Percentiles rank a stretch among this genome's conserved stretches.
These are phyloP conservation scores for Sugiyamaella valdiviana DNA, from an alignment of 805 yeast genomes.

Conservation along the genomic window DNA sequence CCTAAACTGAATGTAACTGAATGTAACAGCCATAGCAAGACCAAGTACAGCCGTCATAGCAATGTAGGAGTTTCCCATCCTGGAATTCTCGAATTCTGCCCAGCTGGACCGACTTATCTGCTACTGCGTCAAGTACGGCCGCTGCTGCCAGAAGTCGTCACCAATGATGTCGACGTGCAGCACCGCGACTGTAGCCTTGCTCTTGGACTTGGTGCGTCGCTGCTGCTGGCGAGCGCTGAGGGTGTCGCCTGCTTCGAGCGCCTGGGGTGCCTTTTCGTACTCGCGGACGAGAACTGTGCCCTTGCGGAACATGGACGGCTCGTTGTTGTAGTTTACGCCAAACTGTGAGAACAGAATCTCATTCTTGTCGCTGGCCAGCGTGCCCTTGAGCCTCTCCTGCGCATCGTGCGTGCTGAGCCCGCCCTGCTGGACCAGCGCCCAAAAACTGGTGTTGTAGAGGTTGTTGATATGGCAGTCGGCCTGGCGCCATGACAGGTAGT, in stretches of 20 bases:
- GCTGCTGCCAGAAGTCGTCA: conserved; percentile 54
- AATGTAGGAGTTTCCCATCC: background rate
- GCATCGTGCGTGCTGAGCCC: conserved; percentile 73
- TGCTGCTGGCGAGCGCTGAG: conserved; percentile 42
- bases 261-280: conserved; percentile 17
- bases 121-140: conserved; percentile 33
- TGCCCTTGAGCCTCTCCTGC: conserved; percentile 65
- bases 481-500: conserved; percentile 90
- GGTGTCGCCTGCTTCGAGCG: conserved; percentile 16
- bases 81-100: background rate
- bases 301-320: conserved; percentile 80
- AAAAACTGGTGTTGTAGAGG: conserved; percentile 85
- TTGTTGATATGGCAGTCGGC: conserved; percentile 94
- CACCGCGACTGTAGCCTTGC: conserved; percentile 41
- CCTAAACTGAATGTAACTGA: too few relatives aligned
- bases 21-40: background rate
- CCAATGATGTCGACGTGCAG: conserved; percentile 59
- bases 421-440: conserved; percentile 72
- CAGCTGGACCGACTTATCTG: background rate
- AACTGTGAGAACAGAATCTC: conserved; percentile 75
- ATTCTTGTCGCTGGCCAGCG: conserved; percentile 77
- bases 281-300: conserved; percentile 65
- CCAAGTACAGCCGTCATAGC: background rate
- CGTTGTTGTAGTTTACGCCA: conserved; percentile 84
- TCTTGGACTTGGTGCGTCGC: conserved; percentile 42